Evolutionary conservation across 1,139 yeast species (phyloP).

Genomic region (Debaryomyces sp.): DNA sequence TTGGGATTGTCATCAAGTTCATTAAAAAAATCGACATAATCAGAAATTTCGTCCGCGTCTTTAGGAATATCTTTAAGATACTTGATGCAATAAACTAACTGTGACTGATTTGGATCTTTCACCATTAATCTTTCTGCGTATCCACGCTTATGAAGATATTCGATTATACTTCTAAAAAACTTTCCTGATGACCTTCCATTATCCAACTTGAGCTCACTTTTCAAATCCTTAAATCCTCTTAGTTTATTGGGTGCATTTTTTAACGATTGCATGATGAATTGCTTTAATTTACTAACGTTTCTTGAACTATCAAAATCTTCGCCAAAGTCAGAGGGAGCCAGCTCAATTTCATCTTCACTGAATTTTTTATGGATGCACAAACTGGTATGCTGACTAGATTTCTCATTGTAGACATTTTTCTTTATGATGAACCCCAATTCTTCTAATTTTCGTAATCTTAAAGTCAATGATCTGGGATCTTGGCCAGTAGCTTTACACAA

Average conservation of each 20-base stretch:
- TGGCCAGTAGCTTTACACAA: constrained; percentile 60
- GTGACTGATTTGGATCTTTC: constrained; percentile 49
- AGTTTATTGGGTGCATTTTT: constrained; percentile 69
- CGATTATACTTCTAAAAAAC: constrained; percentile 54
- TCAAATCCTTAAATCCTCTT: constrained; percentile 67
- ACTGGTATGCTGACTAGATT: constrained; percentile 52
- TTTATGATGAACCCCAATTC: constrained; percentile 51
- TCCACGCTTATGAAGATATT: constrained; percentile 53
- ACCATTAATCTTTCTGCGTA: constrained; percentile 62
- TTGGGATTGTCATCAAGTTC: constrained; percentile 16
- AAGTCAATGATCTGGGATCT: constrained; percentile 71
- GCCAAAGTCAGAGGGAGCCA: constrained; percentile 29
- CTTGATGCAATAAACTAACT: constrained; percentile 60
- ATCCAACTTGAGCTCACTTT: constrained; percentile 61
- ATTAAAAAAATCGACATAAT: constrained; percentile 24
- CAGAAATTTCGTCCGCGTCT: constrained; percentile 27
- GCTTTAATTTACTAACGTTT: constrained; percentile 33
- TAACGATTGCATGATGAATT: constrained; percentile 53
- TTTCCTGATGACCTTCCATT: constrained; percentile 45
- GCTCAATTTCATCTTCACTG: constrained; percentile 36
- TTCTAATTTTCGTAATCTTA: constrained; percentile 58
- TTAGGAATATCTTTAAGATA: constrained; percentile 56
- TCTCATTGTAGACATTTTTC: constrained; percentile 39
- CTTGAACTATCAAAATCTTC: constrained; percentile 33
- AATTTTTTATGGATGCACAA: constrained; percentile 51